A percentile compares a stretch with the other conserved stretches of the same genome.
Evolutionary conservation across 176 grass and related monocot genomes (phyloP).

Genomic region (Musa acuminata): DNA sequence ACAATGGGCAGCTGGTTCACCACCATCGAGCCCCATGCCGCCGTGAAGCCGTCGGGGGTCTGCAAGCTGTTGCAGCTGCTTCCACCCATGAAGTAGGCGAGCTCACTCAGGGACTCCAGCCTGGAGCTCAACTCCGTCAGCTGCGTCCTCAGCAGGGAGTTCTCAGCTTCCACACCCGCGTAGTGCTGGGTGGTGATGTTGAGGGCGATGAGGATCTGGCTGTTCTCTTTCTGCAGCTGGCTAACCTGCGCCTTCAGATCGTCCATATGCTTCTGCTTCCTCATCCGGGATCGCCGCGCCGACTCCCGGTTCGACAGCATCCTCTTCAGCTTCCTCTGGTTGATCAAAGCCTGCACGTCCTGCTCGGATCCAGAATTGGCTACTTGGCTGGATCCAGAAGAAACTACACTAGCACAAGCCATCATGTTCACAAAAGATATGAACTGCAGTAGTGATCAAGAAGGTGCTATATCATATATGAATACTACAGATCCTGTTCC

Average conservation of each 20-base stretch:
- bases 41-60: not conserved
- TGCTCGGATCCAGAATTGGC: slow-evolving; percentile 33
- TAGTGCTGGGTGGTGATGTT: slow-evolving; percentile 54
- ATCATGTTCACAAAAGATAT: slow-evolving; percentile 20
- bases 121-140: slow-evolving; percentile 48
- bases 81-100: slow-evolving; percentile 49
- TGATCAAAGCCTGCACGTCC: slow-evolving; percentile 56
- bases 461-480: no score
- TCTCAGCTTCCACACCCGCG: slow-evolving; percentile 62
- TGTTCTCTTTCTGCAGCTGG: slow-evolving; percentile 62
- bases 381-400: slow-evolving; percentile 25
- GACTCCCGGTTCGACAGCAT: slow-evolving; percentile 97
- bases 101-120: slow-evolving; percentile 58
- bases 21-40: not conserved
- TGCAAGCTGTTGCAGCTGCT: not conserved
- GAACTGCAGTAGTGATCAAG: not conserved
- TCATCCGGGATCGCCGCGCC: slow-evolving; percentile 73
- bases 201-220: slow-evolving; percentile 48
- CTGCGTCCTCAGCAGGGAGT: slow-evolving; percentile 77
- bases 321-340: slow-evolving; percentile 61
- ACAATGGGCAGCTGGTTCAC: not conserved
- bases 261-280: slow-evolving; percentile 90
- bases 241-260: slow-evolving; percentile 58
- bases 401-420: slow-evolving; percentile 60
- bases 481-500: no score